Evolutionary conservation across 179 eudicot species (phyloP), one percentile per base, ranked within the genome.

Genomic region (Drosera spatulata): DNA sequence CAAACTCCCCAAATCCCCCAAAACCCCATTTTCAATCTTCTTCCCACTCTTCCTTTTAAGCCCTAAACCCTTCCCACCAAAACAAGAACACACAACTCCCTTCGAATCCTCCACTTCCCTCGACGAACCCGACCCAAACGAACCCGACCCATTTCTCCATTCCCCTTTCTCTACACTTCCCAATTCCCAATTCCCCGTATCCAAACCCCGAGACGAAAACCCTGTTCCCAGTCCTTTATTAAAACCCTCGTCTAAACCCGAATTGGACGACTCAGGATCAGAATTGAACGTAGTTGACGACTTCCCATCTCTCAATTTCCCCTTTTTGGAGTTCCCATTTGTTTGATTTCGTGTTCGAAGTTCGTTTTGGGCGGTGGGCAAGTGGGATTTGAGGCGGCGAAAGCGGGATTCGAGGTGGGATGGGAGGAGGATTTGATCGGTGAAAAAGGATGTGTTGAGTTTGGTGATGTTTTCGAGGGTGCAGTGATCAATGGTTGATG

Each of bases 361-460:
- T 7, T 12, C 4, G 4, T 7, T 52, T 62, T 14, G 59, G 41
- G 47, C 12, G 88, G 58, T 10, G 97, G 97, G 71, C 89, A 77
- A 7, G 97, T 78, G 33, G 33, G 33, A 22, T 72, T 93, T 93
- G 78, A 93, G 99, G 40, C 70, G 77, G 44, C 71, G 81, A 46
- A 89, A 93, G 10, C 97, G 90, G 55, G 75, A 71, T 68, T 93
- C 97, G 56, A 93, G 87, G 71, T 86, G 78, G 61, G 81, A 56
- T 6, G 99, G 99, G 53, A 93, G 94, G 49, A 65, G 77, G 6
- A 95, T 76, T 48, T 51, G 6, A 13, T 85, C 69, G 42, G 78
- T 64, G 80, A 86, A 87, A 43, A 79, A 73, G 42, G 97, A 73
- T 61, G 81, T 80, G 61, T 89, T 93, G 10, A 89, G 66, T 50